A percentile compares a stretch with the other conserved stretches of the same genome.
These are phyloP conservation scores for Inosperma sp. DNA, from an alignment of 768 basidiomycete genomes.

Conservation along the genomic window DNA sequence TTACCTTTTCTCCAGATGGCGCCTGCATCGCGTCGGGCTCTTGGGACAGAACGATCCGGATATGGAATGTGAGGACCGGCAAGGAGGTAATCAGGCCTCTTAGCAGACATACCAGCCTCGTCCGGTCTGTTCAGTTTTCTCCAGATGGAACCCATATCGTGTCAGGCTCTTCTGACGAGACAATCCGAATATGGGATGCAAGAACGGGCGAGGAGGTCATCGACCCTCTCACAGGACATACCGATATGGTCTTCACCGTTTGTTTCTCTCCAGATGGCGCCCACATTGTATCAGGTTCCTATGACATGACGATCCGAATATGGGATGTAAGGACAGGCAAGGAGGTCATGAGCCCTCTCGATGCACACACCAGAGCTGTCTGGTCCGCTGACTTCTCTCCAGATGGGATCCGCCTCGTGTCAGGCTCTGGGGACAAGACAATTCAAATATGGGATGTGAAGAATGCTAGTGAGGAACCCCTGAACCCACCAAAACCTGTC, in stretches of 20 bases:
- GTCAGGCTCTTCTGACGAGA: conserved; percentile 26
- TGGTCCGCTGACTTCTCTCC: conserved; percentile 13
- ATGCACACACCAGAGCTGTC: conserved; percentile 15
- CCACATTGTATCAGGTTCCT: conserved; percentile 21
- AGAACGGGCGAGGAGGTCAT: conserved; percentile 12
- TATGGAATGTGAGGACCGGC: conserved; percentile 21
- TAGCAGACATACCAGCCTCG: conserved; percentile 13
- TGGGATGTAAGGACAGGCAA: conserved; percentile 20
- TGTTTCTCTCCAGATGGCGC: conserved; percentile 22
- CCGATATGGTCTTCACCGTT: conserved; percentile 10
- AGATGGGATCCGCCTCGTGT: conserved; percentile 12
- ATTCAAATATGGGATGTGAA: too few relatives aligned
- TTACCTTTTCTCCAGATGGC: conserved; percentile 21
- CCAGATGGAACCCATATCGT: conserved; percentile 34
- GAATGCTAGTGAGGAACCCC: too few relatives aligned
- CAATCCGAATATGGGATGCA: conserved; percentile 29
- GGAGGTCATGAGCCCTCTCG: conserved; percentile 3
- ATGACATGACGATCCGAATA: conserved; percentile 23
- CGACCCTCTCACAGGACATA: conserved; percentile 12
- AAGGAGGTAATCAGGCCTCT: conserved; percentile 16
- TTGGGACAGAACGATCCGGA: conserved; percentile 14
- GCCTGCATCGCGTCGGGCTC: conserved; percentile 18
- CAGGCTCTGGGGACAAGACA: conserved; percentile 6
- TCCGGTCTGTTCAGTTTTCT: conserved; percentile 43
- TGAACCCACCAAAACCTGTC: too few relatives aligned